phyloP scores from a whole-genome alignment of 2,329 filamentous ascomycete genomes.

The Hortaea werneckii region DNA sequence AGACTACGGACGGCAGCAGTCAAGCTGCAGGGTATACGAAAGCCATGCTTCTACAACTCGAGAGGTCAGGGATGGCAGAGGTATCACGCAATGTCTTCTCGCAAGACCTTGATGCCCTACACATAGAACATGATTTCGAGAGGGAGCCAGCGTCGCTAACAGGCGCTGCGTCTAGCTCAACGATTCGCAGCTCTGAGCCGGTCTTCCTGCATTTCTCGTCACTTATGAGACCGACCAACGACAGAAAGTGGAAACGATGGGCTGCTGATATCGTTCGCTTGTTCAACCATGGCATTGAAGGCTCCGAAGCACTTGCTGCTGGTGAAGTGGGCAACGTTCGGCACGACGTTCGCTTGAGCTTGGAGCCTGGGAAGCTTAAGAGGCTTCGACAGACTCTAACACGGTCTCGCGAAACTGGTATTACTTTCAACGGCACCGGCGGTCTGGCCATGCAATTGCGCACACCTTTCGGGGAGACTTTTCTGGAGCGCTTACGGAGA shows the following conservation, averaged over 20 bases:
- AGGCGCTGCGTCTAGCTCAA: background rate
- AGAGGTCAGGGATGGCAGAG: conserved; percentile 29
- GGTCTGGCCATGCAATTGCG: conserved; percentile 54
- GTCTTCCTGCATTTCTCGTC: conserved; percentile 12
- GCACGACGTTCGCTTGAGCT: conserved; percentile 31
- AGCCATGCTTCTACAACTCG: conserved; percentile 23
- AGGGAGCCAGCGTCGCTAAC: background rate
- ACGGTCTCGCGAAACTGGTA: conserved; percentile 44
- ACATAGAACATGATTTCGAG: conserved; percentile 10
- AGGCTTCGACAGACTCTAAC: conserved; percentile 31
- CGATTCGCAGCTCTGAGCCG: background rate
- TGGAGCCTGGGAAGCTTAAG: conserved; percentile 23
- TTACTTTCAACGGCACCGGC: conserved; percentile 53
- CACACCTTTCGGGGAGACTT: conserved; percentile 47
- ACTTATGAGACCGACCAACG: conserved; percentile 7
- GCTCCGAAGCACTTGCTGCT: background rate
- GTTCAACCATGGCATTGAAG: conserved; percentile 14
- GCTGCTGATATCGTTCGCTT: conserved; percentile 14
- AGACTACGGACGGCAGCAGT: background rate
- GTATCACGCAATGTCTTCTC: conserved; percentile 21
- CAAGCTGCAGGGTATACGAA: conserved; percentile 5
- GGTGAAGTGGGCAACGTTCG: conserved; percentile 14
- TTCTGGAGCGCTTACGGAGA: conserved; percentile 49
- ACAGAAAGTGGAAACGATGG: conserved; percentile 13
- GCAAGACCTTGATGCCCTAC: conserved; percentile 12